These are phyloP conservation scores for Chenopodium berlandieri DNA, from an alignment of 148 eudicot genomes.

Conservation along the genomic window DNA sequence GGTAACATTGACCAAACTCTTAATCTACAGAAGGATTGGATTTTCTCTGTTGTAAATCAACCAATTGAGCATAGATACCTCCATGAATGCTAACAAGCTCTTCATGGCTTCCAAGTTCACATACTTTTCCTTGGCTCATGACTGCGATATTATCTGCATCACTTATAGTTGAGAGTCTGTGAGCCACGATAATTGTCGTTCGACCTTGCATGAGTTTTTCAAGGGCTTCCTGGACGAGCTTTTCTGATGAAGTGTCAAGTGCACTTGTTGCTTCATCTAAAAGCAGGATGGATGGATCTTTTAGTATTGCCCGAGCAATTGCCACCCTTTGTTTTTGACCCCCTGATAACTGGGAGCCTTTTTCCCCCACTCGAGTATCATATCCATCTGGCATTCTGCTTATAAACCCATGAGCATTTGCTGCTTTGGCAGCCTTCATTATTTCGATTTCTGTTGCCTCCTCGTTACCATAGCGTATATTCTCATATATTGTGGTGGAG, in stretches of 20 bases:
- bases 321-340: conserved; percentile 87
- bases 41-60: conserved; percentile 44
- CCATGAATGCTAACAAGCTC: conserved; percentile 41
- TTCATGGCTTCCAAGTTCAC: conserved; percentile 57
- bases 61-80: conserved; percentile 48
- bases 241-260: conserved; percentile 57
- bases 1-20: not conserved
- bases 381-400: conserved; percentile 64
- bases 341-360: conserved; percentile 68
- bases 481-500: conserved; percentile 68
- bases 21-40: not conserved
- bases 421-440: conserved; percentile 64
- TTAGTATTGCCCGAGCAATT: conserved; percentile 71
- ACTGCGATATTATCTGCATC: conserved; percentile 56
- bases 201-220: conserved; percentile 56
- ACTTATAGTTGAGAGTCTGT: conserved; percentile 55
- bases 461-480: conserved; percentile 59
- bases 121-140: conserved; percentile 54
- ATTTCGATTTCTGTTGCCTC: conserved; percentile 66
- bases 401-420: conserved; percentile 71
- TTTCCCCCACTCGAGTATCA: conserved; percentile 57
- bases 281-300: conserved; percentile 60
- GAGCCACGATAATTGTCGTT: conserved; percentile 65
- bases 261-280: conserved; percentile 90
- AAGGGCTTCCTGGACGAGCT: conserved; percentile 65